phyloP scores from a whole-genome alignment of 139 green algal genomes.

The Nannochloris sp. region DNA sequence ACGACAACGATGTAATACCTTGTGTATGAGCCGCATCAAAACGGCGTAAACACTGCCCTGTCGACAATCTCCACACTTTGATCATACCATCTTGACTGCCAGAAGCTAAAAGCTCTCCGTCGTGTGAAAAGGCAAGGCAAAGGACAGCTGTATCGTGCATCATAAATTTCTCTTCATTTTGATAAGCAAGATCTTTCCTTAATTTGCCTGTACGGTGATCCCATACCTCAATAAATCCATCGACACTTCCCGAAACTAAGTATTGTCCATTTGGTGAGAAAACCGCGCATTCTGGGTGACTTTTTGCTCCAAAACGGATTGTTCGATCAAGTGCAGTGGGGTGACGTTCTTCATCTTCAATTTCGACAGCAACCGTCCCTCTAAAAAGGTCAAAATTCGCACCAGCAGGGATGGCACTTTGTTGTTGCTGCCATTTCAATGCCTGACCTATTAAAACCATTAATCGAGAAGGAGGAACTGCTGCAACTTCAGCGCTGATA shows the following conservation, averaged over 20 bases:
- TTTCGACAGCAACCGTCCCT: slow-evolving; percentile 55
- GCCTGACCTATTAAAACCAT: slow-evolving; percentile 95
- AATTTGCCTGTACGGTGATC: slow-evolving; percentile 84
- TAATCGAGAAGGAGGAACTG: slow-evolving; percentile 80
- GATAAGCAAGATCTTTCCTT: slow-evolving; percentile 89
- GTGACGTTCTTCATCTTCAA: slow-evolving; percentile 86
- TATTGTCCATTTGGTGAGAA: slow-evolving; percentile 87
- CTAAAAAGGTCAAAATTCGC: slow-evolving; percentile 89
- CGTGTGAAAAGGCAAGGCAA: slow-evolving; percentile 67
- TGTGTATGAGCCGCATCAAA: slow-evolving; percentile 85
- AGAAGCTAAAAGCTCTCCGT: slow-evolving; percentile 84
- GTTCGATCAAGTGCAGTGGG: slow-evolving; percentile 47
- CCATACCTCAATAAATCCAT: slow-evolving; percentile 99
- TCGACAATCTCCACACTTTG: slow-evolving; percentile 92
- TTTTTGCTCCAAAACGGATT: slow-evolving; percentile 68
- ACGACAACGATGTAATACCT: slow-evolving; percentile 79
- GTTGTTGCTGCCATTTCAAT: slow-evolving; percentile 87
- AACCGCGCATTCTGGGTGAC: slow-evolving; percentile 64
- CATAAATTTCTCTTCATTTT: slow-evolving; percentile 95
- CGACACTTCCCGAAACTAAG: slow-evolving; percentile 83
- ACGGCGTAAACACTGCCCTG: slow-evolving; percentile 81
- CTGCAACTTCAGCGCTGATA: slow-evolving; percentile 75
- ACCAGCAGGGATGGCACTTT: slow-evolving; percentile 78
- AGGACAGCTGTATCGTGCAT: slow-evolving; percentile 93
- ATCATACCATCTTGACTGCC: slow-evolving; percentile 69